These are phyloP conservation scores for Scopulariopsis brevicaulis DNA, from an alignment of 2,329 filamentous ascomycete genomes.

Conservation along the genomic window DNA sequence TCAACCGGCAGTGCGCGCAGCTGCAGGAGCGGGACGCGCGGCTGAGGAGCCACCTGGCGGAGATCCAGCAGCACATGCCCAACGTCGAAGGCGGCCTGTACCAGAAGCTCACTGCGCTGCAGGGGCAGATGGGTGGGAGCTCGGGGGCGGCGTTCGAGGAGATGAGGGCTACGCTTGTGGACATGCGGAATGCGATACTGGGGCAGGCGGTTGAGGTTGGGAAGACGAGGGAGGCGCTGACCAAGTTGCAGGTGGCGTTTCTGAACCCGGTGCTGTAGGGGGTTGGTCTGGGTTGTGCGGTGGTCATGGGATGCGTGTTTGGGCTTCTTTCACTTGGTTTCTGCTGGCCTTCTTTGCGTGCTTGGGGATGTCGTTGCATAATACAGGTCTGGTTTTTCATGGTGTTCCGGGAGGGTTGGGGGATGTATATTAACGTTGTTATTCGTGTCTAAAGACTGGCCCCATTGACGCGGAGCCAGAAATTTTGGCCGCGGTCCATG, in stretches of 20 bases:
- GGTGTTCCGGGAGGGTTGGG: neutral
- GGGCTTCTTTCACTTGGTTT: no score
- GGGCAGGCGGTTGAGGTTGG: conserved; percentile 29
- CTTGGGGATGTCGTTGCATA: neutral
- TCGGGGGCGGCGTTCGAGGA: conserved; percentile 15
- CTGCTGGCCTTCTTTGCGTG: neutral
- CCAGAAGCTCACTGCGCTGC: conserved; percentile 16
- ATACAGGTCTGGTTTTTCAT: neutral
- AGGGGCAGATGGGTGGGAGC: conserved; percentile 9
- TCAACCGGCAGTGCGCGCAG: conserved; percentile 30
- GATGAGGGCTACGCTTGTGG: conserved; percentile 22
- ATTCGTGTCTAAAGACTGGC: neutral
- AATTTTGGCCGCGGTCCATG: neutral
- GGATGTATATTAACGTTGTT: neutral
- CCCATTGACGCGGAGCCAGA: neutral
- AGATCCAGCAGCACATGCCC: conserved; percentile 35
- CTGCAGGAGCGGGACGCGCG: conserved; percentile 30
- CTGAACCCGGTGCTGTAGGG: conserved; percentile 8
- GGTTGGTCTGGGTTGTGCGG: neutral
- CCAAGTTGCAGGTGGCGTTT: conserved; percentile 27
- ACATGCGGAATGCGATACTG: conserved; percentile 27
- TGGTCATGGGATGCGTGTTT: neutral
- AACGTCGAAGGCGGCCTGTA: conserved; percentile 34
- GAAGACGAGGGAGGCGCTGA: conserved; percentile 27
- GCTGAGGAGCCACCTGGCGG: conserved; percentile 30